Conservation (phyloP, 192 early-diverging fungal species). For the Pecoramyces ruminantium region DNA sequence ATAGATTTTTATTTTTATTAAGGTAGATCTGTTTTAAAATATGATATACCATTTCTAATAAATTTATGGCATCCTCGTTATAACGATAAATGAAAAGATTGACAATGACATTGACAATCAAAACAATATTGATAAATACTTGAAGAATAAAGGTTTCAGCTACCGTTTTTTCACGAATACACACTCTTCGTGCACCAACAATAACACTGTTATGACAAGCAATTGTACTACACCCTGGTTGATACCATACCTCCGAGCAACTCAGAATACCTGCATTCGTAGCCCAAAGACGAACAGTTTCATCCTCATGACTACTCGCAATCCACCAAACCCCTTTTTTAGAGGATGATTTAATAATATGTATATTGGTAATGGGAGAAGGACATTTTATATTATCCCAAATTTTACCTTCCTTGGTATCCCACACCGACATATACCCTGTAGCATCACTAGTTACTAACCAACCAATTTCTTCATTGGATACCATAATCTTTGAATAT, state of each 20-base stretch:
- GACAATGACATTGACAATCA: not conserved
- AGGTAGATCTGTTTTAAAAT: not conserved
- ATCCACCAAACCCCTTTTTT: not conserved
- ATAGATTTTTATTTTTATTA: not conserved
- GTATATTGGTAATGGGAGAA: not conserved
- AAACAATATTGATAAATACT: not conserved
- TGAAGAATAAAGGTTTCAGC: not conserved
- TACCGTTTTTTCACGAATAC: not conserved
- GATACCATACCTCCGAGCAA: not conserved
- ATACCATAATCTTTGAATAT: not conserved
- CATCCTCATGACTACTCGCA: not conserved
- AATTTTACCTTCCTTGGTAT: not conserved
- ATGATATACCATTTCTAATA: not conserved
- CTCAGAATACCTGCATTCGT: not conserved
- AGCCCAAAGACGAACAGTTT: not conserved
- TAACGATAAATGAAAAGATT: not conserved
- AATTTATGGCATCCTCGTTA: not conserved
- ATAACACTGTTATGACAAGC: not conserved
- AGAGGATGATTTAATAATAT: not conserved
- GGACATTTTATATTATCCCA: not conserved
- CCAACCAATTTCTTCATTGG: not conserved
- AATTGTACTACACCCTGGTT: not conserved
- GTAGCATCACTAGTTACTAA: not conserved
- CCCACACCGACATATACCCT: not conserved
- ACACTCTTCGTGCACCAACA: not conserved